phyloP scores from a whole-genome alignment of 495 filamentous ascomycete species.

The Podospora tetraspora region DNA sequence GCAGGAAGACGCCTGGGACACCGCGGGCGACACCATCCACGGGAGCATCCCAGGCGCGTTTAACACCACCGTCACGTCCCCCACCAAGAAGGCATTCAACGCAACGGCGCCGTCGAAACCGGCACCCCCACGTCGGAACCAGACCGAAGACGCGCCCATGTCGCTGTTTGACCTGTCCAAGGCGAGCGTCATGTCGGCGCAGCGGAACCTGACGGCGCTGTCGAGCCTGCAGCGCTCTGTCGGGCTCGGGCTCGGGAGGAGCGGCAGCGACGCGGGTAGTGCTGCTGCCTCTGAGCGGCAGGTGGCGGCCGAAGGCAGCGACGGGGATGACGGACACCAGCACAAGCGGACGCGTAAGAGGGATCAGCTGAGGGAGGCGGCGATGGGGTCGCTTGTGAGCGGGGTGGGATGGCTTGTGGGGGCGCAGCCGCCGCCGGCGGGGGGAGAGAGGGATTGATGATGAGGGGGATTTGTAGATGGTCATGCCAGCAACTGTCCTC shows the following conservation, averaged over 20 bases:
- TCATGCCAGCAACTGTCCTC: neutral
- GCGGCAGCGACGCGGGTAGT: constrained; percentile 7
- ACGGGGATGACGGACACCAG: constrained; percentile 29
- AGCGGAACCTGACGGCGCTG: constrained; percentile 45
- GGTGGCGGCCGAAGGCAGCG: constrained; percentile 4
- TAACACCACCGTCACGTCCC: constrained; percentile 12
- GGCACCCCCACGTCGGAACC: constrained; percentile 20
- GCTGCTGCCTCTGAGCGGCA: neutral
- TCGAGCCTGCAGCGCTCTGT: constrained; percentile 37
- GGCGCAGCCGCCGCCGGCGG: constrained; percentile 41
- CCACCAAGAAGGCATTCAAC: neutral
- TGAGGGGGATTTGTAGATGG: neutral
- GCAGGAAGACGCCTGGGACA: constrained; percentile 69
- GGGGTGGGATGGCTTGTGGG: constrained; percentile 85
- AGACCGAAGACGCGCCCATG: constrained; percentile 72
- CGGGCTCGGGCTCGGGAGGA: constrained; percentile 12
- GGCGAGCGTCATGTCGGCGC: constrained; percentile 68
- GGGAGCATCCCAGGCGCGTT: constrained; percentile 62
- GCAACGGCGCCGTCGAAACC: constrained; percentile 18
- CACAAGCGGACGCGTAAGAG: constrained; percentile 62
- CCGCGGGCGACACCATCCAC: constrained; percentile 52
- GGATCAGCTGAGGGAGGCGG: constrained; percentile 74
- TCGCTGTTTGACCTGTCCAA: constrained; percentile 88
- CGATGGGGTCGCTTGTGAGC: constrained; percentile 65
- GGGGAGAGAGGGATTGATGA: constrained; percentile 11